Conservation (phyloP, 495 filamentous ascomycete genomes). For the Chaetomium fimeti region DNA sequence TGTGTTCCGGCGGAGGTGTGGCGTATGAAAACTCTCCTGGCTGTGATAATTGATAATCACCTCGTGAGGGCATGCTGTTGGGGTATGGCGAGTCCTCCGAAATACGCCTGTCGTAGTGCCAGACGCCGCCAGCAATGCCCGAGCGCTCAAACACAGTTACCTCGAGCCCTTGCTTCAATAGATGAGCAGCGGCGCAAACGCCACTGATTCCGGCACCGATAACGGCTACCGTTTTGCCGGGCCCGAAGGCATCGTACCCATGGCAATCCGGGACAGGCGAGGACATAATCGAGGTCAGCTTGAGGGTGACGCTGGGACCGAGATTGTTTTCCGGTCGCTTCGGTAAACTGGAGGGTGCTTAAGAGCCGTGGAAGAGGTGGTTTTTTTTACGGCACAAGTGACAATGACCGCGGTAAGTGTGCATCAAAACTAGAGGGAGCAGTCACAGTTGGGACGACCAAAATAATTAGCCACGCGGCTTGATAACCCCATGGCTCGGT, state of each 20-base stretch:
- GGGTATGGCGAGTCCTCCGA: constrained; percentile 60
- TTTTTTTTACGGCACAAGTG: not conserved
- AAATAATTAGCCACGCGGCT: too few relatives aligned
- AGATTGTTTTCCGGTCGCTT: not conserved
- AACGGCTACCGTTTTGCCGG: constrained; percentile 51
- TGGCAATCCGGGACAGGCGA: not conserved
- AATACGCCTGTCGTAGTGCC: constrained; percentile 62
- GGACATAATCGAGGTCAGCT: not conserved
- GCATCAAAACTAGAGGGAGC: too few relatives aligned
- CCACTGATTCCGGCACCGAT: constrained; percentile 72
- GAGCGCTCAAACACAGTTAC: constrained; percentile 66
- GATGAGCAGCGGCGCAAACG: constrained; percentile 60
- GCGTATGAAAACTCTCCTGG: constrained; percentile 24
- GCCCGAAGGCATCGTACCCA: constrained; percentile 16
- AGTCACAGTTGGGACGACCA: too few relatives aligned
- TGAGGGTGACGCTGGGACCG: not conserved
- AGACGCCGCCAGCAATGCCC: constrained; percentile 57
- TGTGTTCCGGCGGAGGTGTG: constrained; percentile 24
- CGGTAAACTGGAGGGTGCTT: not conserved
- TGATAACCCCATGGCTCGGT: too few relatives aligned
- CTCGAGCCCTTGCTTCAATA: constrained; percentile 57
- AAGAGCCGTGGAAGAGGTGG: not conserved
- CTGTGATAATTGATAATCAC: constrained; percentile 28
- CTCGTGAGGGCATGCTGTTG: constrained; percentile 43
- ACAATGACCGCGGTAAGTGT: too few relatives aligned